Percentiles rank a stretch among this genome's conserved stretches.
These are phyloP conservation scores for Starmerella vaccinii DNA, from an alignment of 805 yeast species.

Conservation along the genomic window DNA sequence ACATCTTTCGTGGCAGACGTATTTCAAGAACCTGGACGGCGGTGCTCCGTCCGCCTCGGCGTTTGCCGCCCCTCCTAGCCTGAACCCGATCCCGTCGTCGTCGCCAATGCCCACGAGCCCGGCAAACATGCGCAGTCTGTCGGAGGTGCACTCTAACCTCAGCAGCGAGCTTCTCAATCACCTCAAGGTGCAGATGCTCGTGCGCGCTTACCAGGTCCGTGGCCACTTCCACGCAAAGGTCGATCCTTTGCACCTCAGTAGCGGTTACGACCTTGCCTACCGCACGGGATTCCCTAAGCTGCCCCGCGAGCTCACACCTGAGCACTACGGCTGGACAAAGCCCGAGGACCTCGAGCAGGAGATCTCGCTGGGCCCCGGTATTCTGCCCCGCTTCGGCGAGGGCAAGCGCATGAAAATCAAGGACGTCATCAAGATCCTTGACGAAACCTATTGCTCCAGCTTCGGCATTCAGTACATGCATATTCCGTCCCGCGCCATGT, in stretches of 20 bases:
- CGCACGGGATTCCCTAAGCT: constrained; percentile 26
- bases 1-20: constrained; percentile 91
- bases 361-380: constrained; percentile 94
- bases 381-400: constrained; percentile 78
- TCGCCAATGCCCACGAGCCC: constrained; percentile 54
- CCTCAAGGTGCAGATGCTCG: constrained; percentile 88
- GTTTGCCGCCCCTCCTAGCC: constrained; percentile 81
- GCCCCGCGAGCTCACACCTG: constrained; percentile 84
- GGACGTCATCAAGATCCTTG: constrained; percentile 70
- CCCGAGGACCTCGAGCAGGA: constrained; percentile 64
- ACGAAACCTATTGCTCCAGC: constrained; percentile 71
- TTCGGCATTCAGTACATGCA: constrained; percentile 95
- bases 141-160: constrained; percentile 38
- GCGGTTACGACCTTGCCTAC: constrained; percentile 48
- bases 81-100: constrained; percentile 10
- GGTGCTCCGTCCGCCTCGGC: constrained; percentile 62
- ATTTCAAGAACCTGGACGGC: constrained; percentile 80
- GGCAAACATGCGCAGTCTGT: constrained; percentile 31
- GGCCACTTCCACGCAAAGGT: constrained; percentile 93
- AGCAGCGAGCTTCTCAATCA: constrained; percentile 40
- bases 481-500: constrained; percentile 86
- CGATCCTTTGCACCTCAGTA: constrained; percentile 89
- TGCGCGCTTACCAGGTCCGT: constrained; percentile 97
- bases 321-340: constrained; percentile 83
- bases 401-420: constrained; percentile 55